Evolutionary conservation across 2,329 filamentous ascomycete genomes (phyloP).

Genomic region (Hypoxylon sp.): DNA sequence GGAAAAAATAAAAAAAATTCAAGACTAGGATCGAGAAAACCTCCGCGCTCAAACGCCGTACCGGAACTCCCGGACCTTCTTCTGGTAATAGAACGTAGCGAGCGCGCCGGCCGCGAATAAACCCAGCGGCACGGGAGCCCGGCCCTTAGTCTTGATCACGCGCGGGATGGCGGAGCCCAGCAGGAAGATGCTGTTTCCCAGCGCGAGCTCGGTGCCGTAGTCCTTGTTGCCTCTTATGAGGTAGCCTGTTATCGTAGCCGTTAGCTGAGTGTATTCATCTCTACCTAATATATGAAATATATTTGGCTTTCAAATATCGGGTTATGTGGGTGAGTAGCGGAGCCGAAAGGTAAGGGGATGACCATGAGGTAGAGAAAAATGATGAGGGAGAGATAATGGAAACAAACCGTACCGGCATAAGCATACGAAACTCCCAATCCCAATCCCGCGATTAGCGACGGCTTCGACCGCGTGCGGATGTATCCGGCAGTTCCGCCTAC

Average conservation of each 20-base stretch:
- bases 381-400: background rate
- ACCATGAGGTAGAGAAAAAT: background rate
- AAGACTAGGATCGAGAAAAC: background rate
- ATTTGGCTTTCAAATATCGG: too few species aligned
- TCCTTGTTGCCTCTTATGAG: slow-evolving; percentile 61
- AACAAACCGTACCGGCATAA: slow-evolving; percentile 48
- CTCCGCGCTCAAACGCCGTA: slow-evolving; percentile 54
- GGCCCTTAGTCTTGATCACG: slow-evolving; percentile 58
- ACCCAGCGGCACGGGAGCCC: slow-evolving; percentile 56
- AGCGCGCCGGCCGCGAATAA: slow-evolving; percentile 55
- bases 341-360: background rate
- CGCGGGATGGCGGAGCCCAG: slow-evolving; percentile 57
- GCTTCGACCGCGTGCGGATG: slow-evolving; percentile 52
- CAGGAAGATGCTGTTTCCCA: slow-evolving; percentile 58
- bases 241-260: slow-evolving; percentile 53
- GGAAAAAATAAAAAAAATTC: too few species aligned
- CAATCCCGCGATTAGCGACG: slow-evolving; percentile 55
- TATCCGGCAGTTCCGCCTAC: slow-evolving; percentile 55
- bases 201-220: slow-evolving; percentile 59
- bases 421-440: slow-evolving; percentile 55
- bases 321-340: too few species aligned
- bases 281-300: too few species aligned
- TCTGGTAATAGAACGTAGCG: slow-evolving; percentile 60
- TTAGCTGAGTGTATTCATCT: background rate
- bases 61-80: slow-evolving; percentile 59